Conservation (phyloP, 208 protist genomes). For the Phytomonas sp. region DNA sequence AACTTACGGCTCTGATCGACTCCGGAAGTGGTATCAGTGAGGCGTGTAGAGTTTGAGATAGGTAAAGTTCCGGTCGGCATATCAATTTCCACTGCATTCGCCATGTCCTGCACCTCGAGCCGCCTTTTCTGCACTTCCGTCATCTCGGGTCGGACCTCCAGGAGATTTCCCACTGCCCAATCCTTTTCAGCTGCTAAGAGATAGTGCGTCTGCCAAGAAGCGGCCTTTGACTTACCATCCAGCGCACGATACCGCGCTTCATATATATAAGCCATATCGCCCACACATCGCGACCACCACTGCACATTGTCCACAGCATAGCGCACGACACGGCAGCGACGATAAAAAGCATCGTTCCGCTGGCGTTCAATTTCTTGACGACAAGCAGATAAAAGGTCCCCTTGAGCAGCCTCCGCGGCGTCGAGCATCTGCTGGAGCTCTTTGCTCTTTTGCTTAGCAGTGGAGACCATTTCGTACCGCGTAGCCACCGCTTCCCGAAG, state of each 20-base stretch:
- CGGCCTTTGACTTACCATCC: constrained; percentile 13
- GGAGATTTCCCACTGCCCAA: constrained; percentile 45
- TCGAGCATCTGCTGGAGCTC: constrained; percentile 24
- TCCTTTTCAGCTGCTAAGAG: constrained; percentile 56
- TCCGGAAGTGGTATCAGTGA: background rate
- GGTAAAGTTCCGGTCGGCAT: constrained; percentile 4
- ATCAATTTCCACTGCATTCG: constrained; percentile 38
- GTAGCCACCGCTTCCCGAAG: constrained; percentile 27
- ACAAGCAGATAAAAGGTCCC: constrained; percentile 32
- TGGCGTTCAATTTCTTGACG: constrained; percentile 40
- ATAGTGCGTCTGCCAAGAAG: constrained; percentile 57
- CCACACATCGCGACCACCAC: constrained; percentile 50
- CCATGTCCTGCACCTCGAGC: constrained; percentile 21
- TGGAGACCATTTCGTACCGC: constrained; percentile 21
- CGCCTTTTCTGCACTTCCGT: constrained; percentile 29
- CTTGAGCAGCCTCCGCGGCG: constrained; percentile 26
- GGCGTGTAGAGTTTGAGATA: background rate
- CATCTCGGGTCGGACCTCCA: constrained; percentile 45
- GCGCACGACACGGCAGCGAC: constrained; percentile 36
- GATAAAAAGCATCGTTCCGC: constrained; percentile 39
- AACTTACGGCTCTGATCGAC: background rate
- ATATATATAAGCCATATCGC: constrained; percentile 50
- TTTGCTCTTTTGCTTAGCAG: constrained; percentile 14
- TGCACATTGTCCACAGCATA: constrained; percentile 32
- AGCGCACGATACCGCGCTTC: constrained; percentile 41